These are phyloP conservation scores for Linnemannia exigua DNA, from an alignment of 192 early-diverging fungal genomes.

Conservation along the genomic window DNA sequence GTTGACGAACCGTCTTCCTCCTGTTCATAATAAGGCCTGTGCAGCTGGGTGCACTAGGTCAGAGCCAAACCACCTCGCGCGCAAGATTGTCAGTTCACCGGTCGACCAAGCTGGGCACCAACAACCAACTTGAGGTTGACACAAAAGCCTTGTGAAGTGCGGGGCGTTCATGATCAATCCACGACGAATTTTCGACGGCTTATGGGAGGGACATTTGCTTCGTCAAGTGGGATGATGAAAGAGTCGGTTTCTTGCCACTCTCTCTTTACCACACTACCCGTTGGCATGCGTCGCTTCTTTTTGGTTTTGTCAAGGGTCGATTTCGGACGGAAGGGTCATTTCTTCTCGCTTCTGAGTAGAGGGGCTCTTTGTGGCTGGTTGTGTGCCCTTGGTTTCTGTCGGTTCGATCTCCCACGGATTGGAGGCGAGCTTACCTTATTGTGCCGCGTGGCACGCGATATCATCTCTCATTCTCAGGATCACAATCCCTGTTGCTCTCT, in stretches of 20 bases:
- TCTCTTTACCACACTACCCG: not conserved
- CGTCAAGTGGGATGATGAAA: not conserved
- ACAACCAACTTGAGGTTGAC: not conserved
- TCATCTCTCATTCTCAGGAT: not conserved
- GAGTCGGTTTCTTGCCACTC: not conserved
- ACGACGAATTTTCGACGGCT: not conserved
- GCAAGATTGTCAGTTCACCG: not conserved
- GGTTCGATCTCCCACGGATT: not conserved
- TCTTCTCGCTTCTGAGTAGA: not conserved
- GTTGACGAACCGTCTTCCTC: slow-evolving; percentile 19
- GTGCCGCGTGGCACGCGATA: not conserved
- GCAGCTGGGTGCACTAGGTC: not conserved
- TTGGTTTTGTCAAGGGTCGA: not conserved
- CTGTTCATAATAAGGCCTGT: slow-evolving; percentile 14
- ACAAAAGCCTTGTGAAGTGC: not conserved
- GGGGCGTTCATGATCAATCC: not conserved
- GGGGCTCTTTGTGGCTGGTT: not conserved
- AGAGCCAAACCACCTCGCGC: not conserved
- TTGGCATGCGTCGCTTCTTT: not conserved
- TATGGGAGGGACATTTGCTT: not conserved
- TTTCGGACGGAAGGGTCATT: not conserved
- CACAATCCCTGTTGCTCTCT: not conserved
- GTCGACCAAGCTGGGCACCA: not conserved
- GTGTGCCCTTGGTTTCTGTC: not conserved
- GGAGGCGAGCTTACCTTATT: not conserved